These are phyloP conservation scores for Penicillium cataractarum DNA, from an alignment of 495 filamentous ascomycete genomes.

Conservation along the genomic window DNA sequence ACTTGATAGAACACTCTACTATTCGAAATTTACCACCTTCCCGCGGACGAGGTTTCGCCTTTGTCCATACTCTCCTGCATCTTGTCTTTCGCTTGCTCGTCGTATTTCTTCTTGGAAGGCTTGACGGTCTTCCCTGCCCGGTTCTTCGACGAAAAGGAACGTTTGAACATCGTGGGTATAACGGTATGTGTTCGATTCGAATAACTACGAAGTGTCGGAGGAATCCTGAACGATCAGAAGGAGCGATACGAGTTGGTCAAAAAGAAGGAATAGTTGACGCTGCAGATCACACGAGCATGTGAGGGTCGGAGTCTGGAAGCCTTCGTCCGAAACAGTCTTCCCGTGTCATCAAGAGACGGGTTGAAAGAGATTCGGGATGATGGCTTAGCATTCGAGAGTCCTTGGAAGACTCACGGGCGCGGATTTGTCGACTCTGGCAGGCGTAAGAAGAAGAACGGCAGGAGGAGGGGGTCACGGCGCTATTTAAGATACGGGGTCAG, in stretches of 20 bases:
- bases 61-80: slow-evolving; percentile 67
- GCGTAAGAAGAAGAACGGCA: slow-evolving; percentile 31
- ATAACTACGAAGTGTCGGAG: slow-evolving; percentile 27
- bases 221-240: slow-evolving; percentile 32
- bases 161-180: slow-evolving; percentile 75
- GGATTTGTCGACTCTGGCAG: slow-evolving; percentile 45
- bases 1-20: slow-evolving; percentile 13
- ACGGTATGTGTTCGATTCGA: slow-evolving; percentile 14
- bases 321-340: slow-evolving; percentile 31
- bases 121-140: slow-evolving; percentile 79
- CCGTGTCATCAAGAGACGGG: slow-evolving; percentile 34
- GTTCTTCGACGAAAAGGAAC: slow-evolving; percentile 75
- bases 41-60: slow-evolving; percentile 55
- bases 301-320: slow-evolving; percentile 40
- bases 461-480: slow-evolving; percentile 34
- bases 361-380: slow-evolving; percentile 24
- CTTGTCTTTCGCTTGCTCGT: slow-evolving; percentile 74
- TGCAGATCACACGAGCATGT: slow-evolving; percentile 42
- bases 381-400: slow-evolving; percentile 40
- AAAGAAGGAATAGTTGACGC: slow-evolving; percentile 40
- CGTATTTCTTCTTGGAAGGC: slow-evolving; percentile 70
- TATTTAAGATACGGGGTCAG: slow-evolving; percentile 31
- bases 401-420: slow-evolving; percentile 32
- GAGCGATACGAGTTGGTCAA: slow-evolving; percentile 44
- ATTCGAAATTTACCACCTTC: slow-evolving; percentile 43